A percentile compares a stretch with the other conserved stretches of the same genome.
Evolutionary conservation across 2,329 filamentous ascomycete species (phyloP).

Genomic region (Aureobasidium sp.): DNA sequence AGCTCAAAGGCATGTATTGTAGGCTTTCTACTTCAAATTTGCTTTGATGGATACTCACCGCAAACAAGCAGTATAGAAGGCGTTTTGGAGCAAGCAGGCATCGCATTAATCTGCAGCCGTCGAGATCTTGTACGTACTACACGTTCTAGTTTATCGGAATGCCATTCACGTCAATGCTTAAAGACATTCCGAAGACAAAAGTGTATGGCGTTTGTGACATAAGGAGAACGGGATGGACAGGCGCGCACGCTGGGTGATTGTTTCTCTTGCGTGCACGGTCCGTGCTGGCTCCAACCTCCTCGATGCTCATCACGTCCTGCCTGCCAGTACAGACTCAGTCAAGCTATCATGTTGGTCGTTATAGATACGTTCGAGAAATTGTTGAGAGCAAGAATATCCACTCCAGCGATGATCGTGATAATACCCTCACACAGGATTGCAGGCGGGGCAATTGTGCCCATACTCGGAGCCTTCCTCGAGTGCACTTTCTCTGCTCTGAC

Average conservation of each 20-base stretch:
- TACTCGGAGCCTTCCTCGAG: not conserved
- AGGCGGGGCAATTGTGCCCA: not conserved
- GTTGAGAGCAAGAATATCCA: not conserved
- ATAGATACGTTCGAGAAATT: not conserved
- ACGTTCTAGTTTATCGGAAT: not conserved
- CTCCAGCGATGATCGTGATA: not conserved
- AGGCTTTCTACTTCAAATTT: too few species aligned
- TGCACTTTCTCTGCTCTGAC: not conserved
- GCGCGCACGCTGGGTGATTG: not conserved
- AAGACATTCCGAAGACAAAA: not conserved
- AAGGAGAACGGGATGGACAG: not conserved
- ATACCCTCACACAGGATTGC: too few species aligned
- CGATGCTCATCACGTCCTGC: not conserved
- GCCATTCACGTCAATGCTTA: not conserved
- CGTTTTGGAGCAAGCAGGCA: not conserved
- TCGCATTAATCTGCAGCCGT: too few species aligned
- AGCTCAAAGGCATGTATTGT: not conserved
- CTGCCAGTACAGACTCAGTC: too few species aligned
- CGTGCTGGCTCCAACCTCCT: not conserved
- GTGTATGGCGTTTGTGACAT: not conserved
- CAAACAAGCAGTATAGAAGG: not conserved
- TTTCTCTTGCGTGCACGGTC: not conserved
- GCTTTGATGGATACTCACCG: too few species aligned
- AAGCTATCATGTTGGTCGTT: not conserved
- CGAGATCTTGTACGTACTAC: too few species aligned